Percentiles rank a stretch among this genome's conserved stretches.
phyloP scores from a whole-genome alignment of 2,329 filamentous ascomycete species.

The Calonectria pteridis region DNA sequence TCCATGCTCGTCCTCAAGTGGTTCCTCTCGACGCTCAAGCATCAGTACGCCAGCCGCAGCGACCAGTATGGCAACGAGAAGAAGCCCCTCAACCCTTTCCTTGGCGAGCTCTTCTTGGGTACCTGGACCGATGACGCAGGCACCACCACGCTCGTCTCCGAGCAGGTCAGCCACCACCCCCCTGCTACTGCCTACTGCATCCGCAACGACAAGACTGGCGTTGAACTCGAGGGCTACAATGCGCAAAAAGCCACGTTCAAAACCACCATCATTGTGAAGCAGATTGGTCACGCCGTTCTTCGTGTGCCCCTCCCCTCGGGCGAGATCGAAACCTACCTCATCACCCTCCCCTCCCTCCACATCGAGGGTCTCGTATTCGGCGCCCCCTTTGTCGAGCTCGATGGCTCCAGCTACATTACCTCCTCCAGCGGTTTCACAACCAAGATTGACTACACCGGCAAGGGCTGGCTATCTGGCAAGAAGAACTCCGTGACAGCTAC shows the following conservation, averaged over 20 bases:
- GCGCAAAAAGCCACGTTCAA: slow-evolving; percentile 96
- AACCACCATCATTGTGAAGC: slow-evolving; percentile 93
- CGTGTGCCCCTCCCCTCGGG: slow-evolving; percentile 69
- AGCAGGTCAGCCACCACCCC: slow-evolving; percentile 96
- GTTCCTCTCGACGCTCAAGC: slow-evolving; percentile 94
- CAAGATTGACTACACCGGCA: slow-evolving; percentile 93
- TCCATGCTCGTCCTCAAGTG: slow-evolving; percentile 92
- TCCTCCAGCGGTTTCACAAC: slow-evolving; percentile 89
- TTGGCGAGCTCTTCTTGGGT: slow-evolving; percentile 94
- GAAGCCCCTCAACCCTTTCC: slow-evolving; percentile 96
- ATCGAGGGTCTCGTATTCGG: slow-evolving; percentile 93
- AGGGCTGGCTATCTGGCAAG: slow-evolving; percentile 94
- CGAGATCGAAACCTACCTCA: slow-evolving; percentile 80
- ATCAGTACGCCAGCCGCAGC: slow-evolving; percentile 81
- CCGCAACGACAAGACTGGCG: slow-evolving; percentile 85
- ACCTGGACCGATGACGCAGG: slow-evolving; percentile 88
- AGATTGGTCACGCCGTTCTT: slow-evolving; percentile 89
- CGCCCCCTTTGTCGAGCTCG: slow-evolving; percentile 90
- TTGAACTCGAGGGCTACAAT: slow-evolving; percentile 89
- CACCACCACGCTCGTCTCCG: slow-evolving; percentile 87
- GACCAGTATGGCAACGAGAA: slow-evolving; percentile 91
- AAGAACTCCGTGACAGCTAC: slow-evolving; percentile 90
- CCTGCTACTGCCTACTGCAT: slow-evolving; percentile 96
- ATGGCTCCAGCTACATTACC: slow-evolving; percentile 85
- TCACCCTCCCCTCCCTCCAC: slow-evolving; percentile 90